Evolutionary conservation across 148 eudicot genomes (phyloP), one percentile per base, ranked within the genome.

Genomic region (Cornus kousa): DNA sequence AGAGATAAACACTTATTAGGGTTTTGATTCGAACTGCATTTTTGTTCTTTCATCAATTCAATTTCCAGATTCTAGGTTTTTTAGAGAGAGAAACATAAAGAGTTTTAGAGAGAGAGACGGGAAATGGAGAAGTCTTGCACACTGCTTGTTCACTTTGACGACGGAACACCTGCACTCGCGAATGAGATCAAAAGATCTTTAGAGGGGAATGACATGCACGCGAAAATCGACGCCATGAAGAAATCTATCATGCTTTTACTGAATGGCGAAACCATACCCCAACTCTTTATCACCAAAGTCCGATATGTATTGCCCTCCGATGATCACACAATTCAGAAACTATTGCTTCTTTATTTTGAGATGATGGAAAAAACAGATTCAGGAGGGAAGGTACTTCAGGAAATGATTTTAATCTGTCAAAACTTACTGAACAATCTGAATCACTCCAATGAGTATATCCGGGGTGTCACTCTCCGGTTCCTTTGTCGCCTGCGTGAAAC

Each of bases 401-500:
- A 89, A 70, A 91, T 89, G 94, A 91, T 91, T 9, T 70, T 91
- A 85, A 91, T 91, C 35, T 91, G 94, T 74, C 94, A 91, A 57
- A 91, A 91, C 65, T 33, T 91, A 55, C 80, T 89, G 81, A 89
- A 91, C 84, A 91, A 91, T 71, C 79, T 89, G 78, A 87, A 89
- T 17, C 94, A 89, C 67, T 87, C 92, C 0, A 91, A 91, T 79
- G 97, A 93, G 88, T 91, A 93, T 81, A 83, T 93, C 48, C 80
- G 95, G 55, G 97, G 95, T 33, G 97, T 91, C 64, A 91, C 97
- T 0, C 92, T 93, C 72, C 88, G 95, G 80, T 93, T 93, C 75
- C 87, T 93, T 39, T 87, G 93, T 70, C 89, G 95, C 55, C 83
- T 93, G 80, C 28, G 28, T 70, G 97, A 93, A 78, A 76, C 84